Percentiles rank a stretch among this genome's conserved stretches.
phyloP scores from a whole-genome alignment of 306 rosid species.

The Cercis canadensis region DNA sequence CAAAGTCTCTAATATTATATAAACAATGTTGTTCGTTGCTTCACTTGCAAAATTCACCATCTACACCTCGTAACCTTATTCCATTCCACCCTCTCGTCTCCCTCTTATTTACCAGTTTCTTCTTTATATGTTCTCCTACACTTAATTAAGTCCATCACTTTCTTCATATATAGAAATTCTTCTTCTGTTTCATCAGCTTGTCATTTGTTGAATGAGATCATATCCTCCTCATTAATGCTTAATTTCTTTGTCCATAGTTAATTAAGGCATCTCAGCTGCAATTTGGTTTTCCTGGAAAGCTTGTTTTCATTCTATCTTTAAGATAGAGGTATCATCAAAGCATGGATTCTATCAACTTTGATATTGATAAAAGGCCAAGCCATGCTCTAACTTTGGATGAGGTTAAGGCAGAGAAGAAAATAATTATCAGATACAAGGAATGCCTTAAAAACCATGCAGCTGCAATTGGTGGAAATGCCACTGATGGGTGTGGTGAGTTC shows the following conservation, averaged over 20 bases:
- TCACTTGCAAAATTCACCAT: constrained; percentile 59
- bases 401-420: constrained; percentile 6
- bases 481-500: constrained; percentile 68
- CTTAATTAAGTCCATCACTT: too few species aligned
- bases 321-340: background rate
- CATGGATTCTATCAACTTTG: constrained; percentile 38
- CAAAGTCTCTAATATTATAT: constrained; percentile 17
- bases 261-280: too few species aligned
- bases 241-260: too few species aligned
- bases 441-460: constrained; percentile 72
- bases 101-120: background rate
- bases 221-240: too few species aligned
- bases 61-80: constrained; percentile 26
- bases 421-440: constrained; percentile 45
- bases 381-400: too few species aligned
- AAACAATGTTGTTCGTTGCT: constrained; percentile 46
- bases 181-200: constrained; percentile 15
- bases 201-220: too few species aligned
- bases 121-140: constrained; percentile 2
- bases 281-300: background rate
- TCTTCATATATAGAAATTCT: constrained; percentile 21
- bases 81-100: constrained; percentile 6
- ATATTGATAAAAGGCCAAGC: background rate
- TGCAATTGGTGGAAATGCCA: constrained; percentile 59
- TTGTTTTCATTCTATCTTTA: background rate